Evolutionary conservation across 208 protist genomes (phyloP), one percentile per base, ranked within the genome.

Genomic region (Leishmania braziliensis): DNA sequence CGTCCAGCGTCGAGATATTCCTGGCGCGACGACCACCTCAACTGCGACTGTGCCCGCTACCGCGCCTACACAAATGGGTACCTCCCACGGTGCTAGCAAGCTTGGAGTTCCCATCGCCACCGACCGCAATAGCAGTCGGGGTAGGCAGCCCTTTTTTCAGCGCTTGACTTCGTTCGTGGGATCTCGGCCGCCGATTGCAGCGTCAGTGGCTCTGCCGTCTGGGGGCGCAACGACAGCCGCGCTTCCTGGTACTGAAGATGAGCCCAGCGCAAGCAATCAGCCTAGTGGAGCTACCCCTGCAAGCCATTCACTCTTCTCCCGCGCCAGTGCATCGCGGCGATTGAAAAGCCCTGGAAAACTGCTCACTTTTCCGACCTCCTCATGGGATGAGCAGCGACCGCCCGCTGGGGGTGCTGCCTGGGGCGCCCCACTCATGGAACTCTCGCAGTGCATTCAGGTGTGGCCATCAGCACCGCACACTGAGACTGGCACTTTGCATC

Each of bases 1-100:
- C 20, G 62, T 80, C 60, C 62, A 77, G 39, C 53, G 78, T 16
- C 84, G 85, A 71, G 86, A 88, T 46, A 56, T 70, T 14, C 68
- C 50, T n/a, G 81, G 48, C 10, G 62, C 56, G n/a, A 75, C 56
- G 26, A 56, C 39, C 26, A 58, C 53, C 46, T 51, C 29, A 5
- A 14, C 71, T 33, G 56, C 5, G n/a, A 26, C 75, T 53, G 62
- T 36, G n/a, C 46, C 75, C 62, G 73, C 50, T 43, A 65, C 62
- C 36, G 36, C 43, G n/a, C 46, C 26, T 16, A 51, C 62, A 36
- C 33, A 5, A 3, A 26, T 1, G 23, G 50, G 66, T 18, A 9
- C 39, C 20, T 50, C 66, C 66, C 29, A 68, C 29, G 62, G 62
- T 10, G 14, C 62, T 20, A 68, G 62, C 29, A 68, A 16, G 10